phyloP scores from a whole-genome alignment of 2,329 filamentous ascomycete genomes.

The Cladosporium sp. region DNA sequence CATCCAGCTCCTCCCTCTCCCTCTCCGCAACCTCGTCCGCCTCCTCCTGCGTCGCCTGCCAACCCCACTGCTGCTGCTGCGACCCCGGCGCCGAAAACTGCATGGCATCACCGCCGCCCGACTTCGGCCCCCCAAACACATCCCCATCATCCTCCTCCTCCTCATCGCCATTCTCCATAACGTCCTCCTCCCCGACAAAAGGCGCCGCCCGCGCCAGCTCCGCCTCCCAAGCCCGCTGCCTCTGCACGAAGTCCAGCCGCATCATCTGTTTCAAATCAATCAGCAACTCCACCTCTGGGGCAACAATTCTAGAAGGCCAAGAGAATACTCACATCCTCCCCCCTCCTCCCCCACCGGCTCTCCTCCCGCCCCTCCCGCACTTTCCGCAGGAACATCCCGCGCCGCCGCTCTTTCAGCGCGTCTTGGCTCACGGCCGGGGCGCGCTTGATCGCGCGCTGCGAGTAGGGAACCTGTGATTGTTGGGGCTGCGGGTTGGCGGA shows the following conservation, averaged over 20 bases:
- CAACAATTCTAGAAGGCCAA: too few relatives aligned
- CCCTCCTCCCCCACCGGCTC: conserved; percentile 38
- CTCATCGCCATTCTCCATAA: conserved; percentile 23
- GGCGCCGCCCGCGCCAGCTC: conserved; percentile 38
- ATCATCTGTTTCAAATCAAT: conserved; percentile 34
- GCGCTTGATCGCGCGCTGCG: conserved; percentile 48
- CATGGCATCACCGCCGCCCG: conserved; percentile 12
- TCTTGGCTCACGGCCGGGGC: conserved; percentile 59
- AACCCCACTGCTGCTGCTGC: not conserved
- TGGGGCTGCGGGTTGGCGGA: conserved; percentile 14
- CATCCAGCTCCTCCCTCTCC: conserved; percentile 41
- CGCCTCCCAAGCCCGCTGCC: conserved; percentile 40
- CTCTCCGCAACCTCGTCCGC: conserved; percentile 36
- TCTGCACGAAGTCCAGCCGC: conserved; percentile 40
- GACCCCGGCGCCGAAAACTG: conserved; percentile 11
- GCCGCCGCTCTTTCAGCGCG: conserved; percentile 56
- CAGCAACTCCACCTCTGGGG: not conserved
- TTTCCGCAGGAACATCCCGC: conserved; percentile 63
- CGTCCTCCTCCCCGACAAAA: conserved; percentile 27
- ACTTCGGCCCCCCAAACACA: conserved; percentile 13
- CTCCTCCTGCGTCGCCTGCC: conserved; percentile 26
- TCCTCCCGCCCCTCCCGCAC: conserved; percentile 42
- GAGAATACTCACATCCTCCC: conserved; percentile 38
- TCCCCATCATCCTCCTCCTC: conserved; percentile 18
- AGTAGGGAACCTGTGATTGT: conserved; percentile 1